phyloP scores from a whole-genome alignment of 2,329 filamentous ascomycete species.

The Epichloe uncinata region DNA sequence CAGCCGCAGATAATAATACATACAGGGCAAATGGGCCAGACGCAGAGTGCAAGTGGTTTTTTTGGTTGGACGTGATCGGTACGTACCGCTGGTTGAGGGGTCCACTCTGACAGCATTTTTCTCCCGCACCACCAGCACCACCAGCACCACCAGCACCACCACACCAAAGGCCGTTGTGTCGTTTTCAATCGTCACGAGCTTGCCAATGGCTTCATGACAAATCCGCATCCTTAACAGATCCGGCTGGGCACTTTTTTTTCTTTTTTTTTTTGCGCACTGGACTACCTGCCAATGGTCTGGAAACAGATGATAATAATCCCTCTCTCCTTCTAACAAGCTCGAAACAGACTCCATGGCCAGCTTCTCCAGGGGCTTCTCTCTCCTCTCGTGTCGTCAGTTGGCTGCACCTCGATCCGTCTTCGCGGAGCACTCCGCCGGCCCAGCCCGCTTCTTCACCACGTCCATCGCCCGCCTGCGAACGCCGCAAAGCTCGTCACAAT shows the following conservation, averaged over 20 bases:
- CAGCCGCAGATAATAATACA: slow-evolving; percentile 13
- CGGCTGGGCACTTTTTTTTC: not conserved
- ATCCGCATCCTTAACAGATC: not conserved
- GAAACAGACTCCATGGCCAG: slow-evolving; percentile 15
- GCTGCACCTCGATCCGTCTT: slow-evolving; percentile 10
- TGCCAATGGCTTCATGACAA: not conserved
- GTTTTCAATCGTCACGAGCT: not conserved
- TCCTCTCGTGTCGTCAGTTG: slow-evolving; percentile 15
- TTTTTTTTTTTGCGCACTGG: not conserved
- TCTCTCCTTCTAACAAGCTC: not conserved
- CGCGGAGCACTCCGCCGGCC: slow-evolving; percentile 9
- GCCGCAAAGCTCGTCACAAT: slow-evolving; percentile 5
- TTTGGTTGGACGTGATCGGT: slow-evolving; percentile 13
- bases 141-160: too few relatives aligned
- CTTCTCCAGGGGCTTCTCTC: slow-evolving; percentile 17
- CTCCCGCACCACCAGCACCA: not conserved
- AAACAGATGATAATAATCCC: not conserved
- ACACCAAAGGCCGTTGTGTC: not conserved
- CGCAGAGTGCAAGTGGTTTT: slow-evolving; percentile 12
- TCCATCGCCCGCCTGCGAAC: slow-evolving; percentile 13
- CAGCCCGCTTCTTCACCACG: slow-evolving; percentile 18
- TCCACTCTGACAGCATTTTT: not conserved
- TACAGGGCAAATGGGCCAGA: slow-evolving; percentile 15
- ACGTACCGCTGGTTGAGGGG: slow-evolving; percentile 4
- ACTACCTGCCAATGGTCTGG: not conserved